Base-by-base conservation (phyloP, 1,284 basidiomycete species). In the Sphagnurus paluster region DNA sequence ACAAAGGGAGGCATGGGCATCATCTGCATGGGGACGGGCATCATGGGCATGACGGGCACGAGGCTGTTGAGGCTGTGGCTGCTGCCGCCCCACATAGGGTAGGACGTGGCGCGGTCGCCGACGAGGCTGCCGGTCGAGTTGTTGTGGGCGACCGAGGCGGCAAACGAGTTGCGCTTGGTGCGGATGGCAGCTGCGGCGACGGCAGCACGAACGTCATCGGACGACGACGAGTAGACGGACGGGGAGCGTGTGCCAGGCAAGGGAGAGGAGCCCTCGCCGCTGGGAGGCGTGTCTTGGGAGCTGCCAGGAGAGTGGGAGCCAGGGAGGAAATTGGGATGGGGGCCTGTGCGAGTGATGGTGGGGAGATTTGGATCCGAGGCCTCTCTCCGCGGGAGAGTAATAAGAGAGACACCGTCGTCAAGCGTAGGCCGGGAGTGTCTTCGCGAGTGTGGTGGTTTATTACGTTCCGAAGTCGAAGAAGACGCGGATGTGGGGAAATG, bases 191-290 rank as follows among this genome's bases (percentile, higher is more conserved):
- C 60, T 56, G 51, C 48, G 66, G 35, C 68, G 59, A 42, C 71
- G 62, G 41, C 68, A 64, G 29, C 76, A 24, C 52, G 72, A 9
- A 76, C 64, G 50, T 83, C 82, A 46, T 84, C 82, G 19, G 78
- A 75, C 17, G 79, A 75, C 2, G 67, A 67, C 53, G 67, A 69
- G 58, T 72, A 62, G 42, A 75, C 67, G 11, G 82, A 82, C 3
- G 75, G 65, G 1, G 83, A 75, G 10, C 80, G 74, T 8, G 79
- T 77, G 32, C 53, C 57, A 44, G 66, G 63, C 14, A 57, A 44
- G 52, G 47, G 57, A 49, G 45, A 56, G 45, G 48, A 57, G 55
- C 57, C 42, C 64, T 24, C 71, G 8, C 25, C 34, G 58, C 49
- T 65, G 52, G 23, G 26, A 19, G 49, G 53, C n/a, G 45, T 46